Evolutionary conservation across 2,329 filamentous ascomycete species (phyloP), one percentile per base, ranked within the genome.

Genomic region (Paecilomyces dactylethromorphus): DNA sequence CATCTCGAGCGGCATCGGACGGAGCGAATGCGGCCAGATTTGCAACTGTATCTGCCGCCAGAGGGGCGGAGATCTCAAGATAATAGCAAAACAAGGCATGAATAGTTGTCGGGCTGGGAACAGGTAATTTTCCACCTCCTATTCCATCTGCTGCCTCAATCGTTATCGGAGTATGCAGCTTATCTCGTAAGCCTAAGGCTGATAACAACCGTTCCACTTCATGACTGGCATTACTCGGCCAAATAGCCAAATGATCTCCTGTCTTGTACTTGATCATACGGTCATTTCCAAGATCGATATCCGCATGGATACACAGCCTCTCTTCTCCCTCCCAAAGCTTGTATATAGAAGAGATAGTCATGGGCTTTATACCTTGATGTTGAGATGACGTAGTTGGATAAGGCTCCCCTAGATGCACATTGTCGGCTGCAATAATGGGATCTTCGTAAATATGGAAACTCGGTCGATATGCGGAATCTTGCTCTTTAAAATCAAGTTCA

Each of bases 191-290:
- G 67, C 64, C 69, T 31, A 78, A 63, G 0, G 68, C 65, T 1
- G 54, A 53, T 1, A 76, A 57, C 1, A 78, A 62, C 4, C 68
- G 58, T 5, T 69, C 54, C 1, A 71, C 68, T 51, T 79, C 76
- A 2, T 66, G 56, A 8, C 73, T 65, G 0, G 76, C 65, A 56
- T 78, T 79, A n/a, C 67, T 68, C 1, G 76, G 75, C 64, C 70
- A 78, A 1, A 79, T 59, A 13, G 71, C 73, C 15, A 79, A 56
- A 57, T 79, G 74, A 45, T 78, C 77, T 0, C 76, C 76, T 1
- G 77, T 77, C 54, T 70, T 64, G 62, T 78, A 79, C n/a, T n/a
- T n/a, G 4, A 60, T 63, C 26, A 76, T 61, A 11, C 69, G 63
- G 7, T 65, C 56, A 8, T 67, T 58, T 33, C 63, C 60, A 10